Percentiles rank a stretch among this genome's conserved stretches.
Conservation (phyloP, 129 eudicot genomes). For the Heracleum sosnowskyi region DNA sequence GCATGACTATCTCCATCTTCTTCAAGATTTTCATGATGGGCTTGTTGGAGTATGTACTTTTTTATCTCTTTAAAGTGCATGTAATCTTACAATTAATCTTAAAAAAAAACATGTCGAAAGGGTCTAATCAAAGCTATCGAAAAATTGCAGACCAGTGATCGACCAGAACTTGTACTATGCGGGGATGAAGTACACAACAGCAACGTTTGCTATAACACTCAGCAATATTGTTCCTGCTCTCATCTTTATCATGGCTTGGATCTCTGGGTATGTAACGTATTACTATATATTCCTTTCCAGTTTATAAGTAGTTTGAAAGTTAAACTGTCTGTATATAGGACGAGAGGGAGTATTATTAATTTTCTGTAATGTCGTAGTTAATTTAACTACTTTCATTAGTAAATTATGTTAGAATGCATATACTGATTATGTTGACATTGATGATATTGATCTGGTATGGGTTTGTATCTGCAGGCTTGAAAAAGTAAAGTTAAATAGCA, state of each 20-base stretch:
- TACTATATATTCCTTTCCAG: too few relatives aligned
- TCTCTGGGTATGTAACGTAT: conserved; percentile 31
- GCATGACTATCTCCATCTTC: conserved; percentile 49
- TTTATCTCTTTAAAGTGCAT: neutral
- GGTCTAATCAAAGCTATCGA: neutral
- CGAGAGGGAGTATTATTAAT: too few relatives aligned
- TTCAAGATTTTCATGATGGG: conserved; percentile 56
- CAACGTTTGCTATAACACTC: conserved; percentile 62
- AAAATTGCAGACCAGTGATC: conserved; percentile 49
- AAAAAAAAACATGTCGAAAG: too few relatives aligned
- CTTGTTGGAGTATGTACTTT: conserved; percentile 47
- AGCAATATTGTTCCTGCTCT: conserved; percentile 64
- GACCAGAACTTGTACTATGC: conserved; percentile 58
- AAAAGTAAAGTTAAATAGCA: conserved; percentile 38
- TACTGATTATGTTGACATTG: neutral
- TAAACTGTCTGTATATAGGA: too few relatives aligned
- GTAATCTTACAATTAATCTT: neutral
- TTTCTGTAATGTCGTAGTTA: too few relatives aligned
- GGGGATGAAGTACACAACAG: conserved; percentile 65
- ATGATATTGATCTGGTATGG: neutral
- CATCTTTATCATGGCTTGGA: conserved; percentile 65
- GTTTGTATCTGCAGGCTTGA: conserved; percentile 39
- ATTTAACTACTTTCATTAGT: neutral
- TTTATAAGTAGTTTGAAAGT: too few relatives aligned
- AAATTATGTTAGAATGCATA: neutral